Conservation (phyloP, 2,329 filamentous ascomycete genomes). For the Cryphonectria carpinicola region DNA sequence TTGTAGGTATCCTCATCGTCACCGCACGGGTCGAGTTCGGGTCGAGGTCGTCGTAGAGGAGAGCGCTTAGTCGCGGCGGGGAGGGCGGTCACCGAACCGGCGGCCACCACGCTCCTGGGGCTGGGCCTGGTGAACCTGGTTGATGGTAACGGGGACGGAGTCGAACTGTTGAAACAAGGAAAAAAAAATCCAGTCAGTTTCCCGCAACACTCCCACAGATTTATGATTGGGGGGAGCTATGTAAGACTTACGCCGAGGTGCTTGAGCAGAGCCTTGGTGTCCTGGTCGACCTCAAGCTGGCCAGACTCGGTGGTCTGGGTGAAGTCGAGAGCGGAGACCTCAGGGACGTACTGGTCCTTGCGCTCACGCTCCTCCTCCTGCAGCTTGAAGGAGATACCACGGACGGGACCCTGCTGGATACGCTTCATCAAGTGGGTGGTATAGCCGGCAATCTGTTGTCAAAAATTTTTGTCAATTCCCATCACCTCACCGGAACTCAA, state of each 20-base stretch:
- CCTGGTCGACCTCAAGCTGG: constrained; percentile 90
- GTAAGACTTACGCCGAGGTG: constrained; percentile 85
- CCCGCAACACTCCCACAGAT: not conserved
- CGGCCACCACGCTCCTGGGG: constrained; percentile 71
- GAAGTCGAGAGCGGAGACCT: constrained; percentile 98
- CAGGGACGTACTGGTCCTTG: constrained; percentile 99
- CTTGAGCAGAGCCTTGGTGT: constrained; percentile 99
- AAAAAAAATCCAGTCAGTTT: constrained; percentile 12
- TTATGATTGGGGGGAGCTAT: constrained; percentile 30
- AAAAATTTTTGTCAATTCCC: constrained; percentile 20
- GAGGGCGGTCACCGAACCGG: constrained; percentile 49
- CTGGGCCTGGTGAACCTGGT: constrained; percentile 88
- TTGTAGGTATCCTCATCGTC: constrained; percentile 26
- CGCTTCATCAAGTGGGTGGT: constrained; percentile 99
- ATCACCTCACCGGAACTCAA: not conserved
- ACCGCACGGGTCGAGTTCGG: constrained; percentile 9
- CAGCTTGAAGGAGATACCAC: constrained; percentile 99
- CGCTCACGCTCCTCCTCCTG: constrained; percentile 99
- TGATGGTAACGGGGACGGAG: constrained; percentile 94
- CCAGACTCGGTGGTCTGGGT: constrained; percentile 91
- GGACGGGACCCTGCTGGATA: constrained; percentile 98
- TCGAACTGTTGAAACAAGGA: constrained; percentile 72
- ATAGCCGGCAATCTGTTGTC: constrained; percentile 88
- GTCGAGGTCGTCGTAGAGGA: constrained; percentile 5
- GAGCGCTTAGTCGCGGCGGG: constrained; percentile 49